A percentile compares a stretch with the other conserved stretches of the same genome.
Evolutionary conservation across 257 asterid species (phyloP).

Genomic region (Hygrophila difformis): DNA sequence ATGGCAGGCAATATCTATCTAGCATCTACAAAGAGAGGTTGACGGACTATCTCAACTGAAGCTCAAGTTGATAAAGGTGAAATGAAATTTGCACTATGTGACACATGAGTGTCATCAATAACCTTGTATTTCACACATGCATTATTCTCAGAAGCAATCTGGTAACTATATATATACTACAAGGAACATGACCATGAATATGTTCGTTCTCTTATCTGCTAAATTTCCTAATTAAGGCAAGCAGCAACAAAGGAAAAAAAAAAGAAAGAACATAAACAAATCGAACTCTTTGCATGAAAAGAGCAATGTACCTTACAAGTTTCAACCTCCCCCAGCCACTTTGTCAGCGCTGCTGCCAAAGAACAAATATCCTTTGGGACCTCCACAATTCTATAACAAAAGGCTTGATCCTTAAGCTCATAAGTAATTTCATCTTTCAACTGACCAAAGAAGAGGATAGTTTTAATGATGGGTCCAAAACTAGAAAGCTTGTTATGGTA

Average conservation of each 20-base stretch:
- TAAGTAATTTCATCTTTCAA: constrained; percentile 78
- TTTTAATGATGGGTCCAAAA: neutral
- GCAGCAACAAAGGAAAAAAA: neutral
- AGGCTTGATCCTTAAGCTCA: constrained; percentile 90
- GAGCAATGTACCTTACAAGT: constrained; percentile 64
- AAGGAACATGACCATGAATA: no score
- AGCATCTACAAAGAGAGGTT: neutral
- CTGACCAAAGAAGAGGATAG: constrained; percentile 31
- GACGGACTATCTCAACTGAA: no score
- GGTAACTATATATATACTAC: neutral
- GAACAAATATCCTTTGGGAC: constrained; percentile 71
- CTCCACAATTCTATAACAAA: constrained; percentile 46
- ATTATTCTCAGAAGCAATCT: neutral
- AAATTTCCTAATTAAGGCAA: no score
- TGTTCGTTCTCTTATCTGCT: no score
- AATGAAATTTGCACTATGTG: no score
- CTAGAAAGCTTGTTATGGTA: no score
- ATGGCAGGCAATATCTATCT: neutral
- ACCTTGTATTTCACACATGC: neutral
- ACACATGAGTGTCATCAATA: neutral
- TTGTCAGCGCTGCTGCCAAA: constrained; percentile 56
- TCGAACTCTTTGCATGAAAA: no score
- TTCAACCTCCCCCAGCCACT: constrained; percentile 88
- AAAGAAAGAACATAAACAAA: no score
- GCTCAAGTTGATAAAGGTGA: no score